These are phyloP conservation scores for Penicillium sp. DNA, from an alignment of 2,329 filamentous ascomycete species.

Conservation along the genomic window DNA sequence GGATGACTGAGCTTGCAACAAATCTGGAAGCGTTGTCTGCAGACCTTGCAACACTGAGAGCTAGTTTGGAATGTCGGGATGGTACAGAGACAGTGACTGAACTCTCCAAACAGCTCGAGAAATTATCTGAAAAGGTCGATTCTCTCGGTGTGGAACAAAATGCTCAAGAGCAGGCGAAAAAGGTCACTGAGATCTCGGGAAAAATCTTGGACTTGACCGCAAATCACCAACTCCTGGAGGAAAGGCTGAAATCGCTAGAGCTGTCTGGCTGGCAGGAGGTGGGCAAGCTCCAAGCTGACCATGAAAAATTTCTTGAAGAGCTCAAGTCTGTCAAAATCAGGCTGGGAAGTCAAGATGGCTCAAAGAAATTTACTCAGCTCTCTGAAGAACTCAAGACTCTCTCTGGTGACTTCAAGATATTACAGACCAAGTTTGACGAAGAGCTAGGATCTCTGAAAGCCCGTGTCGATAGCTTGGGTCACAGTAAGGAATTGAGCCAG, in stretches of 20 bases:
- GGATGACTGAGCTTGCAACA: not conserved
- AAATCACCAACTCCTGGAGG: not conserved
- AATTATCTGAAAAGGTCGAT: not conserved
- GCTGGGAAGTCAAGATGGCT: not conserved
- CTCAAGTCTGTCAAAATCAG: not conserved
- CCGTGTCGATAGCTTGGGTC: not conserved
- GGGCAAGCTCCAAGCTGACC: not conserved
- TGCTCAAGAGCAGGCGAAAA: not conserved
- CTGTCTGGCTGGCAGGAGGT: not conserved
- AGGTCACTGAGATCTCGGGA: not conserved
- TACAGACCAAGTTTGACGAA: constrained; percentile 1
- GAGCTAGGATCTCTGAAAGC: not conserved
- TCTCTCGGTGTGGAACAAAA: not conserved
- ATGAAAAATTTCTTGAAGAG: not conserved
- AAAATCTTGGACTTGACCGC: not conserved
- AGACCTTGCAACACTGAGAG: not conserved
- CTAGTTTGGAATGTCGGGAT: not conserved
- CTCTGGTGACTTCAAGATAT: not conserved
- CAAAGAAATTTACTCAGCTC: not conserved
- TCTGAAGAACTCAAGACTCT: not conserved
- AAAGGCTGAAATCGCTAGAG: not conserved
- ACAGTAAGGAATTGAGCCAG: not conserved
- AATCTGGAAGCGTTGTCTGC: not conserved
- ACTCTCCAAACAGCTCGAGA: not conserved
- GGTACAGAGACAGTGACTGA: not conserved